phyloP scores from a whole-genome alignment of 1,139 yeast genomes.

The Taiozyma onychis region DNA sequence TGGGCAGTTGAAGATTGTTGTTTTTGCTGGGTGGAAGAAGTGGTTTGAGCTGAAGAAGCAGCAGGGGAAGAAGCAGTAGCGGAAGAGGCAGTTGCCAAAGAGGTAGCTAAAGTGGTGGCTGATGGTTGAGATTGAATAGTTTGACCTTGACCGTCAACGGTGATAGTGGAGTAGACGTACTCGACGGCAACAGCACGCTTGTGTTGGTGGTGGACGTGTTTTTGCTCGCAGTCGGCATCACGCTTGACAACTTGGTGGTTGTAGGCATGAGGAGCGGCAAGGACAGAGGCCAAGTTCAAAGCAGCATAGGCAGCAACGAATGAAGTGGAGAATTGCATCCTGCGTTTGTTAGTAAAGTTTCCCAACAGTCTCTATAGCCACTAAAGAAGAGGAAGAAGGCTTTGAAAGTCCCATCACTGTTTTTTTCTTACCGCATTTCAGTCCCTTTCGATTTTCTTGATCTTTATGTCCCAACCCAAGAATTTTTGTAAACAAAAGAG shows the following conservation, averaged over 20 bases:
- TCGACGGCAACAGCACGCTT: constrained; percentile 78
- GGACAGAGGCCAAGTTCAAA: constrained; percentile 16
- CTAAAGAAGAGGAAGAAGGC: not conserved
- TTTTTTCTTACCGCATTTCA: not conserved
- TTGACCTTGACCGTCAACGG: constrained; percentile 62
- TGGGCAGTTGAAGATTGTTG: constrained; percentile 10
- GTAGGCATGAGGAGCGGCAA: constrained; percentile 22
- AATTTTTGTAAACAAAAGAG: not conserved
- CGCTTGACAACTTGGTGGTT: constrained; percentile 14
- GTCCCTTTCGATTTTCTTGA: not conserved
- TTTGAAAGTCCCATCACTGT: not conserved
- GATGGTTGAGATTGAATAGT: constrained; percentile 15
- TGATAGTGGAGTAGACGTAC: constrained; percentile 71
- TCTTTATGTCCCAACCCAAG: not conserved
- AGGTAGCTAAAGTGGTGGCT: constrained; percentile 7
- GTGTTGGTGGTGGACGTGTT: constrained; percentile 61
- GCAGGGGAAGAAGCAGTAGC: constrained; percentile 12
- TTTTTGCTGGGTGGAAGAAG: constrained; percentile 9
- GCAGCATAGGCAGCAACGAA: constrained; percentile 25
- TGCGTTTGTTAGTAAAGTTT: not conserved
- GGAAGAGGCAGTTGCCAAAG: constrained; percentile 13
- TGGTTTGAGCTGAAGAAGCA: constrained; percentile 16
- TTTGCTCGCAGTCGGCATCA: constrained; percentile 26
- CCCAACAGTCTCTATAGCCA: not conserved
- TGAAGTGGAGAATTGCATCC: constrained; percentile 33